Evolutionary conservation across 2,329 filamentous ascomycete genomes (phyloP).

Genomic region (Albophoma yamanashiensis): DNA sequence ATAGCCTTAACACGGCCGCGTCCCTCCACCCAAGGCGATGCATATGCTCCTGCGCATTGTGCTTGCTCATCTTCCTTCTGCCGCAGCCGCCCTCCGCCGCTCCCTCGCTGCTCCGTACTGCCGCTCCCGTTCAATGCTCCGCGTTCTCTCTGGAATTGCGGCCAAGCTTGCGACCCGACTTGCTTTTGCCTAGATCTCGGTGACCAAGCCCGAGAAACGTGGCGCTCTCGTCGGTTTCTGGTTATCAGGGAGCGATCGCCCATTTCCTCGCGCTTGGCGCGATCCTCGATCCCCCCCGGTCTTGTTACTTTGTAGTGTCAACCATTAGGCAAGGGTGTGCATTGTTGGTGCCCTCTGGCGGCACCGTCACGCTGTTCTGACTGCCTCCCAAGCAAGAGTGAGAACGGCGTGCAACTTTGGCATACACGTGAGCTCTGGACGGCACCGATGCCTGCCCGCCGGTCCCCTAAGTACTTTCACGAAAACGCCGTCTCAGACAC

Average conservation of each 20-base stretch:
- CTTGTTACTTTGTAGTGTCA: slow-evolving; percentile 1
- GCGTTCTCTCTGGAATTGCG: neutral
- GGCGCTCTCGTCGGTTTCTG: slow-evolving; percentile 2
- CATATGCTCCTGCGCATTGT: neutral
- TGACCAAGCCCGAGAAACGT: slow-evolving; percentile 2
- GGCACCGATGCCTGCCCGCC: neutral
- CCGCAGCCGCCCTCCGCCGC: neutral
- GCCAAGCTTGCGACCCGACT: neutral
- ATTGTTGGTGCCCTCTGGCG: neutral
- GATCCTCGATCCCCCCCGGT: slow-evolving; percentile 5
- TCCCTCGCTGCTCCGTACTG: neutral
- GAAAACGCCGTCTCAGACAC: slow-evolving; percentile 1
- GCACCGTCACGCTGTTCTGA: neutral
- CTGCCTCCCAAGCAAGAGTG: neutral
- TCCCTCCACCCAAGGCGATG: neutral
- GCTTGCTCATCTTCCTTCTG: neutral
- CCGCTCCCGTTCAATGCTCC: neutral
- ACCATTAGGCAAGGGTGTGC: slow-evolving; percentile 1
- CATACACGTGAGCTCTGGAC: neutral
- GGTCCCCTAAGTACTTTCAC: neutral
- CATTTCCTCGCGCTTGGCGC: slow-evolving; percentile 6
- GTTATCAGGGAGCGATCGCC: slow-evolving; percentile 3
- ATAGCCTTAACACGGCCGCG: neutral
- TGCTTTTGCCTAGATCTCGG: neutral
- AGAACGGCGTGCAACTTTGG: neutral